A percentile compares a stretch with the other conserved stretches of the same genome.
Conservation (phyloP, 805 yeast species). For the Cyberlindnera amylophila region DNA sequence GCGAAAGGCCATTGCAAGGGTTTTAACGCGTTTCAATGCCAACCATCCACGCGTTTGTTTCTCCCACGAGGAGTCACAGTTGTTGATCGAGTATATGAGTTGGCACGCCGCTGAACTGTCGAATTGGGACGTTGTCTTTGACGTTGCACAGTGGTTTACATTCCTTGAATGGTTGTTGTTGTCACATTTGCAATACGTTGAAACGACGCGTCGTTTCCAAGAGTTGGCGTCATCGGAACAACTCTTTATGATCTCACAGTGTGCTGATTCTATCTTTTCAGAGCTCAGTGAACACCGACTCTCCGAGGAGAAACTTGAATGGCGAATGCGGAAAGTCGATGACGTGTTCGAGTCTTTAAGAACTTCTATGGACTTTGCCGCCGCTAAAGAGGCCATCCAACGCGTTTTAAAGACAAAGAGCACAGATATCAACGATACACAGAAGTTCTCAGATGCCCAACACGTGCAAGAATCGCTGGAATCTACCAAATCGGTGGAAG, state of each 20-base stretch:
- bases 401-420: background rate
- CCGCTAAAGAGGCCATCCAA: no score
- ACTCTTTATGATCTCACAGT: background rate
- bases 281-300: no score
- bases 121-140: background rate
- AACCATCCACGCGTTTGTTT: no score
- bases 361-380: no score
- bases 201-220: background rate
- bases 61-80: no score
- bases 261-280: background rate
- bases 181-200: background rate
- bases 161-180: background rate
- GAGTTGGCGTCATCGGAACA: background rate
- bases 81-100: no score
- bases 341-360: no score
- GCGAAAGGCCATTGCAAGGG: no score
- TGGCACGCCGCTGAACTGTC: background rate
- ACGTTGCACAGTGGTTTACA: background rate
- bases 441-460: background rate
- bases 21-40: no score
- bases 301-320: background rate
- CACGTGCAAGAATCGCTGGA: background rate
- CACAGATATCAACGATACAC: background rate
- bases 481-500: background rate
- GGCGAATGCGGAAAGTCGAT: no score